phyloP scores from a whole-genome alignment of 2,329 filamentous ascomycete genomes.

The Dactylellina sp. region DNA sequence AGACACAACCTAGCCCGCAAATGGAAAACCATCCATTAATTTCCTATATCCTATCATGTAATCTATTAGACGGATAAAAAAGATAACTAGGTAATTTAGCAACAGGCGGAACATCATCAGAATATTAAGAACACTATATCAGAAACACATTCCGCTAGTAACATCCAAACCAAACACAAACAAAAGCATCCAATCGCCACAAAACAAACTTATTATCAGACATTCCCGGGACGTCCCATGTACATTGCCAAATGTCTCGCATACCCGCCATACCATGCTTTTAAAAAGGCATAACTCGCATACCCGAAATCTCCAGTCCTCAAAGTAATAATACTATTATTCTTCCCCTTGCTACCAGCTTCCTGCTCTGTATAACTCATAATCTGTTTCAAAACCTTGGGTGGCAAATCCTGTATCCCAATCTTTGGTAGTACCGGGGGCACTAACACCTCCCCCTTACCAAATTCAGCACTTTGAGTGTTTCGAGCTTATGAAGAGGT shows the following conservation, averaged over 20 bases:
- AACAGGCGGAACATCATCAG: too few relatives aligned
- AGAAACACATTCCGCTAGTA: too few relatives aligned
- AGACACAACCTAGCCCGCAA: too few relatives aligned
- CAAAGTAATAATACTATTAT: too few relatives aligned
- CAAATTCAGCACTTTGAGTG: slow-evolving; percentile 3
- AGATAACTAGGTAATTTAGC: too few relatives aligned
- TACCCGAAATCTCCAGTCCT: background rate
- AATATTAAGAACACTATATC: too few relatives aligned
- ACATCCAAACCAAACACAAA: too few relatives aligned
- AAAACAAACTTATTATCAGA: too few relatives aligned
- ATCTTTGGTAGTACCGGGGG: slow-evolving; percentile 2
- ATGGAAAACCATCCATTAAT: too few relatives aligned
- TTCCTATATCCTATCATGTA: too few relatives aligned
- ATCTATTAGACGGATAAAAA: too few relatives aligned
- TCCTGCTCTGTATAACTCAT: slow-evolving; percentile 4
- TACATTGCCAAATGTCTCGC: background rate
- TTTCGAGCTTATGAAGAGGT: background rate
- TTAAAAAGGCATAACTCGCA: slow-evolving; percentile 19
- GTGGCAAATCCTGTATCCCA: slow-evolving; percentile 28
- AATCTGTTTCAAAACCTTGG: slow-evolving; percentile 10
- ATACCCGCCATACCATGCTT: slow-evolving; percentile 14
- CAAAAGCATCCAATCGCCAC: too few relatives aligned
- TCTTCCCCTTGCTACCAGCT: background rate
- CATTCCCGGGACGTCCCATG: background rate
- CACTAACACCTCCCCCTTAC: slow-evolving; percentile 23